Evolutionary conservation across 805 yeast genomes (phyloP), one percentile per base, ranked within the genome.

Genomic region (Suhomyces tanzawaensis): DNA sequence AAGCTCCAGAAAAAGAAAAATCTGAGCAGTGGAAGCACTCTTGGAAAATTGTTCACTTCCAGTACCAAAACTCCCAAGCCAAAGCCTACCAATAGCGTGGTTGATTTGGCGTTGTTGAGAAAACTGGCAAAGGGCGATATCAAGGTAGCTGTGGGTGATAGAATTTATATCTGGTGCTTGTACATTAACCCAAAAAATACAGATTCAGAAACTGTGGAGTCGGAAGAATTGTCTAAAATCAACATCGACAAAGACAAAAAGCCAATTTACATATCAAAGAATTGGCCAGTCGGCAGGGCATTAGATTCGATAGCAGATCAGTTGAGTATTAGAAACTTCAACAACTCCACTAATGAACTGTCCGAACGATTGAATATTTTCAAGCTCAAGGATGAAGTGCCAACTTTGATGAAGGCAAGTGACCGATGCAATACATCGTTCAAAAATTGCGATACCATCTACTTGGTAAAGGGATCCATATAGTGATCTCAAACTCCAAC

Each of bases 281-380:
- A 67, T 19, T 79, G 84, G 83, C 76, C 80, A 0, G 71, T 78
- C 22, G 86, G 86, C 1, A 58, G 79, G 38, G 71, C 77, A 13
- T 53, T 81, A 23, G 86, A 80, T 52, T 65, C 69, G 17, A 66
- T 74, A 5, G 72, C 82, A 7, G 72, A 69, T 19, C 50, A 60
- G 26, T 54, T 77, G 40, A 67, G 62, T 38, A 69, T 81, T 11
- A 58, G 58, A 35, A 80, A 80, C 52, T 53, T 55, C 23, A 80
- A 80, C 47, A 77, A 77, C 50, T 49, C 53, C 22, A 72, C 72
- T 3, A 62, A 51, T 25, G 72, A 71, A 18, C 49, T 58, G 4
- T 53, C 59, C 13, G 68, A 71, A 38, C 58, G 72, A 40, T 60
- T 80, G 29, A 66, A 74, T 17, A 59, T 80, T n/a, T 79, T 77